phyloP scores from a whole-genome alignment of 1,284 basidiomycete genomes.

The Trichosporon ovoides region DNA sequence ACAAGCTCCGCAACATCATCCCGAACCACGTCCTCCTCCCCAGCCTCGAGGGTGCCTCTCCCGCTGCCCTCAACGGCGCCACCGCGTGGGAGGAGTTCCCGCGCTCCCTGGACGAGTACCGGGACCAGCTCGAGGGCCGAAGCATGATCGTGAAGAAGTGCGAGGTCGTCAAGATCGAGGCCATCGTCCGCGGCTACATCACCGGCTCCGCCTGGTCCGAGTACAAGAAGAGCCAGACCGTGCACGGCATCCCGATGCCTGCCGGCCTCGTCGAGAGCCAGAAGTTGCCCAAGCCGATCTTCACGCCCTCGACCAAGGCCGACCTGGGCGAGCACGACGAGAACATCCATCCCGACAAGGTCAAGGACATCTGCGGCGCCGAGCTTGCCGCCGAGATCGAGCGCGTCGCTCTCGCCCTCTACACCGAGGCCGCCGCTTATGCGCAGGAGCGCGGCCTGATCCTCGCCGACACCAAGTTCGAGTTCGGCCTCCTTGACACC shows the following conservation, averaged over 20 bases:
- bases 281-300: slow-evolving; percentile 74
- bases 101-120: slow-evolving; percentile 58
- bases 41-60: slow-evolving; percentile 21
- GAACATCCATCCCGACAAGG: slow-evolving; percentile 87
- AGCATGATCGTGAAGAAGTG: slow-evolving; percentile 90
- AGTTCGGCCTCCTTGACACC: slow-evolving; percentile 64
- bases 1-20: slow-evolving; percentile 68
- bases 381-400: slow-evolving; percentile 47
- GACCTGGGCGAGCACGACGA: slow-evolving; percentile 93
- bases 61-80: slow-evolving; percentile 18
- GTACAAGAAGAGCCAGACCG: slow-evolving; percentile 80
- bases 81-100: slow-evolving; percentile 67
- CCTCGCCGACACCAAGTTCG: slow-evolving; percentile 91
- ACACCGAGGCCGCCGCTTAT: slow-evolving; percentile 65
- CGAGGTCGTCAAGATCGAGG: slow-evolving; percentile 88
- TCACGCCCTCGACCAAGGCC: slow-evolving; percentile 97
- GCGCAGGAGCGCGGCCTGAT: slow-evolving; percentile 80
- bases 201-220: slow-evolving; percentile 94
- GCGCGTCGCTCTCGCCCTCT: slow-evolving; percentile 45
- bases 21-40: slow-evolving; percentile 82
- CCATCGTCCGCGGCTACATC: slow-evolving; percentile 93
- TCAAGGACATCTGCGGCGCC: slow-evolving; percentile 49
- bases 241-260: slow-evolving; percentile 78
- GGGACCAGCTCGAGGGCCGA: slow-evolving; percentile 67
- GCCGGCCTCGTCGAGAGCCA: slow-evolving; percentile 78